A percentile compares a stretch with the other conserved stretches of the same genome.
These are phyloP conservation scores for Cordyceps farinosa DNA, from an alignment of 2,329 filamentous ascomycete genomes.

Conservation along the genomic window DNA sequence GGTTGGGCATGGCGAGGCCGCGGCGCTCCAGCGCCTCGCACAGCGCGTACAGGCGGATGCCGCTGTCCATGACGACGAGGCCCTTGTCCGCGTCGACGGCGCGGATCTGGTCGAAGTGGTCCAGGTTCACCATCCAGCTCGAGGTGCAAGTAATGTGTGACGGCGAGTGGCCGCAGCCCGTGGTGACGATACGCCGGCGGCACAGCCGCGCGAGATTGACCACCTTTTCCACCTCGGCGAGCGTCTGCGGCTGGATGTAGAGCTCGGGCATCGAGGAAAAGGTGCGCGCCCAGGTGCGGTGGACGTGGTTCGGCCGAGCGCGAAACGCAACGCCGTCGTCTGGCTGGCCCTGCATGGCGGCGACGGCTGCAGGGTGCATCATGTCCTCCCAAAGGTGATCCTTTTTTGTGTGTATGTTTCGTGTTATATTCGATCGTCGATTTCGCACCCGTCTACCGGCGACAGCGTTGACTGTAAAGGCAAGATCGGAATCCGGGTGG, in stretches of 20 bases:
- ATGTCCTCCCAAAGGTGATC: not conserved
- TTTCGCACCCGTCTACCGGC: not conserved
- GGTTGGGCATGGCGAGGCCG: slow-evolving; percentile 82
- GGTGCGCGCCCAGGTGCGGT: slow-evolving; percentile 93
- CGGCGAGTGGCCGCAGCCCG: slow-evolving; percentile 90
- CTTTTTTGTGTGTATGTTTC: not conserved
- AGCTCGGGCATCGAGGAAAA: slow-evolving; percentile 87
- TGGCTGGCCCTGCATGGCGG: slow-evolving; percentile 31
- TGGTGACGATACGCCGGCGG: slow-evolving; percentile 75
- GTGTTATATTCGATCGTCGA: not conserved
- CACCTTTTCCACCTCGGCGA: slow-evolving; percentile 78
- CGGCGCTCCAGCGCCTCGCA: slow-evolving; percentile 68
- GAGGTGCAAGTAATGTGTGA: slow-evolving; percentile 90
- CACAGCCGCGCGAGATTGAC: slow-evolving; percentile 77
- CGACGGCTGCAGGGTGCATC: slow-evolving; percentile 36
- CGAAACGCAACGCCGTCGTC: slow-evolving; percentile 64
- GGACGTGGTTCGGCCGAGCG: slow-evolving; percentile 66
- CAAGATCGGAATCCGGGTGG: not conserved
- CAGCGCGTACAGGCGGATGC: slow-evolving; percentile 75
- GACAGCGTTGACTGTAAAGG: not conserved
- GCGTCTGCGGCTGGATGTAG: slow-evolving; percentile 77
- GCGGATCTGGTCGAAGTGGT: slow-evolving; percentile 72
- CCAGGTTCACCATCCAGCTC: slow-evolving; percentile 91
- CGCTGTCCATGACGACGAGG: slow-evolving; percentile 76
- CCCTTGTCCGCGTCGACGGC: slow-evolving; percentile 63